Evolutionary conservation across 495 filamentous ascomycete species (phyloP).

Genomic region (Podospora sp.): DNA sequence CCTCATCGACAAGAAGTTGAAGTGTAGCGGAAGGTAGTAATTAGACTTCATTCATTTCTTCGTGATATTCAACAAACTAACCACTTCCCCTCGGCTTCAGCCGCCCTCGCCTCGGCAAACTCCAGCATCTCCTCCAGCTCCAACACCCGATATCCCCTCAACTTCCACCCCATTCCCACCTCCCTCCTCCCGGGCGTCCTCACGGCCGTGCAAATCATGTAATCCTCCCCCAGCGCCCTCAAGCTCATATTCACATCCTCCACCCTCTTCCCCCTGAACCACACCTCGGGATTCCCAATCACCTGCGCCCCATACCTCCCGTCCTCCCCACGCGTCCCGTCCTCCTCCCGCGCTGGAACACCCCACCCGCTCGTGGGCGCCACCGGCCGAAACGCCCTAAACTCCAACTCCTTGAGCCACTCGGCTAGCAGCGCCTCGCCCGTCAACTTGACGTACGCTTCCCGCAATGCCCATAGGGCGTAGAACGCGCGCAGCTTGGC

Average conservation of each 20-base stretch:
- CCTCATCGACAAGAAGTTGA: too few species aligned
- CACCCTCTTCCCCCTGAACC: conserved; percentile 41
- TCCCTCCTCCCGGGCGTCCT: conserved; percentile 41
- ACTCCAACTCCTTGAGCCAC: conserved; percentile 67
- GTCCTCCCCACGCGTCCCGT: conserved; percentile 24
- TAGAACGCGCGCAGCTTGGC: conserved; percentile 73
- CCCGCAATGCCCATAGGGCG: conserved; percentile 84
- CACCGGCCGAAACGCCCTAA: conserved; percentile 40
- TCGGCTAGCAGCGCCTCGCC: conserved; percentile 82
- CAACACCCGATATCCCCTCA: conserved; percentile 44
- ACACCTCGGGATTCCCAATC: conserved; percentile 39
- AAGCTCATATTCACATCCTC: conserved; percentile 50
- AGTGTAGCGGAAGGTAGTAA: too few species aligned
- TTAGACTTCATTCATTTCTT: too few species aligned
- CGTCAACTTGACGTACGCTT: conserved; percentile 93
- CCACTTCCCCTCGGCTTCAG: not conserved
- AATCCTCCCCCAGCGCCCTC: conserved; percentile 45
- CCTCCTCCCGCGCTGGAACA: conserved; percentile 24
- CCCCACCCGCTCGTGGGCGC: conserved; percentile 27
- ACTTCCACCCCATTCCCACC: conserved; percentile 40
- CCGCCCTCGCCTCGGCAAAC: conserved; percentile 38
- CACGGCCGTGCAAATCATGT: conserved; percentile 51
- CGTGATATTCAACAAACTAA: too few species aligned
- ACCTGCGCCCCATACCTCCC: conserved; percentile 29
- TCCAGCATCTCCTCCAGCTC: conserved; percentile 42